Evolutionary conservation across 2,329 filamentous ascomycete genomes (phyloP).

Genomic region (Pestalotiopsis sp.): DNA sequence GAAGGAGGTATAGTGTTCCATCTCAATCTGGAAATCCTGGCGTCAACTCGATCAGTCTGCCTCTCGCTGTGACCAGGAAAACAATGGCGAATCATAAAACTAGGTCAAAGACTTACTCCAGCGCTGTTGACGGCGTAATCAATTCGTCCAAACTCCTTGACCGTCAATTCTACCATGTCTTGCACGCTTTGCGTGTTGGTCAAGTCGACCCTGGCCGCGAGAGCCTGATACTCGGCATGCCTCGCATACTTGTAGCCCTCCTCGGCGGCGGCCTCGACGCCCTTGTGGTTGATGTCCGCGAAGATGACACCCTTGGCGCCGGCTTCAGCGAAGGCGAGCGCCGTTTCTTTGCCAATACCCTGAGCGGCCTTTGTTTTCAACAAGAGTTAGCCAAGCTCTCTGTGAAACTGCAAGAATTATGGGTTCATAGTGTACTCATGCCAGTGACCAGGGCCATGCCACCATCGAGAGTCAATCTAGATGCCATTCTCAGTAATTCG

Average conservation of each 20-base stretch:
- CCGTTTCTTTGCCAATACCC: not conserved
- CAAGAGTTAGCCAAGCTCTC: too few species aligned
- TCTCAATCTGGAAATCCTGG: too few species aligned
- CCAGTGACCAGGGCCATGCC: too few species aligned
- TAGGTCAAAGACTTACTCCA: not conserved
- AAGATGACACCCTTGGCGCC: not conserved
- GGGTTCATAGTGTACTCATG: too few species aligned
- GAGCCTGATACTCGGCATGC: not conserved
- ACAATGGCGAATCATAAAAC: too few species aligned
- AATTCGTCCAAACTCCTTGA: not conserved
- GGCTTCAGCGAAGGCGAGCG: not conserved
- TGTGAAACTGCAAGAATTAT: too few species aligned
- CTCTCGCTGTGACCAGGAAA: too few species aligned
- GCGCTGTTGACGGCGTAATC: constrained; percentile 2
- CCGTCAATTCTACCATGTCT: not conserved
- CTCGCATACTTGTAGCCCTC: not conserved
- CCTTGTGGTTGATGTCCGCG: not conserved
- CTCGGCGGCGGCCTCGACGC: not conserved
- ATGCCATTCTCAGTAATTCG: too few species aligned
- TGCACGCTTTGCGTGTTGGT: not conserved
- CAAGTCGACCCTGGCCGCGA: not conserved
- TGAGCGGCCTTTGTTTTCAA: not conserved
- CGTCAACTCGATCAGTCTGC: too few species aligned
- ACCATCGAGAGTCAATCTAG: too few species aligned
- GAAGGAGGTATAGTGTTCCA: not conserved